A percentile compares a stretch with the other conserved stretches of the same genome.
These are phyloP conservation scores for Pseudonitzschia multistriata DNA, from an alignment of 108 stramenopile genomes.

Conservation along the genomic window DNA sequence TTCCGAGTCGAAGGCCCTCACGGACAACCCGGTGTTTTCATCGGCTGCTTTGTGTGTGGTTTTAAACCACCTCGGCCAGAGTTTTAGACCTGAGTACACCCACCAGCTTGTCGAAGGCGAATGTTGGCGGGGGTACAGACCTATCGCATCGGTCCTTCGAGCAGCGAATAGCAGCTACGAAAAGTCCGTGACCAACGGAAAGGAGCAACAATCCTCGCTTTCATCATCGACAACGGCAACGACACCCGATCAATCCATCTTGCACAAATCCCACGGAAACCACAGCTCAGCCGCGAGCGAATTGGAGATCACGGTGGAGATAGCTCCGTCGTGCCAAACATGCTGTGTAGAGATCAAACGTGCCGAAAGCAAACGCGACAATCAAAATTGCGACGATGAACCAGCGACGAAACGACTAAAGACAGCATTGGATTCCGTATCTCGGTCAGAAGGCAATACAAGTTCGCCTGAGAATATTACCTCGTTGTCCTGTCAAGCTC, in stretches of 20 bases:
- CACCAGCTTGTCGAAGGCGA: slow-evolving; percentile 72
- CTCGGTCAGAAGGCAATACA: slow-evolving; percentile 50
- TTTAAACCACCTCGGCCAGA: slow-evolving; percentile 11
- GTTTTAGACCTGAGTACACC: slow-evolving; percentile 77
- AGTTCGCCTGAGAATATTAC: slow-evolving; percentile 66
- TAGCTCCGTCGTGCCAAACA: slow-evolving; percentile 46
- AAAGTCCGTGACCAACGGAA: background rate
- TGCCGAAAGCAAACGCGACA: background rate
- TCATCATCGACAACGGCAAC: background rate
- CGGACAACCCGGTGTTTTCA: slow-evolving; percentile 41
- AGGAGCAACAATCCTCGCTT: background rate
- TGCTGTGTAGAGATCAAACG: slow-evolving; percentile 20
- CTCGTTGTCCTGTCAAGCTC: background rate
- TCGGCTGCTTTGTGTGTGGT: slow-evolving; percentile 41
- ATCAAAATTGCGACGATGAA: background rate
- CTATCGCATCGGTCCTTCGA: slow-evolving; percentile 24
- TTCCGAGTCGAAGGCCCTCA: background rate
- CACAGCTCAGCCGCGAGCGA: slow-evolving; percentile 26
- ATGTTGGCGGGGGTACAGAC: slow-evolving; percentile 58
- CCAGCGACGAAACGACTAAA: slow-evolving; percentile 17
- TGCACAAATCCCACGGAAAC: slow-evolving; percentile 30
- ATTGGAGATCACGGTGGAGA: slow-evolving; percentile 30
- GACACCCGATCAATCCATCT: background rate
- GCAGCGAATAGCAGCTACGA: slow-evolving; percentile 28
- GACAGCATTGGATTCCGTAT: background rate